Conservation (phyloP, 2,329 filamentous ascomycete species). For the Penicillium brevicompactum region DNA sequence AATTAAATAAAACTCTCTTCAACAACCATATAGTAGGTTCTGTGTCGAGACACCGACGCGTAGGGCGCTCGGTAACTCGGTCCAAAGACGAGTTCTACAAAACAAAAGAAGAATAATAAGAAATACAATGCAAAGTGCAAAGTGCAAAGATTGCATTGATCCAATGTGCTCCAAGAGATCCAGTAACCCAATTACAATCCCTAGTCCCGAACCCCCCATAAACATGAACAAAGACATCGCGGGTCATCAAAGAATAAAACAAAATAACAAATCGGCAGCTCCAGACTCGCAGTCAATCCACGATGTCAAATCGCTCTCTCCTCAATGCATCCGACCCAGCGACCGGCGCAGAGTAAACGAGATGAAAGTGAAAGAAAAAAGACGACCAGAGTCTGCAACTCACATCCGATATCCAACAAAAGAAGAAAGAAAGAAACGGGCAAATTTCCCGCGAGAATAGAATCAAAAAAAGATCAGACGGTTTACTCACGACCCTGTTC, state of each 20-base stretch:
- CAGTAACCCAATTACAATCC: conserved; percentile 14
- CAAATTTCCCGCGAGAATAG: too few relatives aligned
- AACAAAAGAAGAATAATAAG: too few relatives aligned
- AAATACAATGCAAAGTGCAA: background rate
- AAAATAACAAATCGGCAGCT: conserved; percentile 8
- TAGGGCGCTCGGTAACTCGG: background rate
- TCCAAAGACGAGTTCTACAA: background rate
- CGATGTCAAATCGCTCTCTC: conserved; percentile 5
- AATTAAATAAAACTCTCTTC: too few relatives aligned
- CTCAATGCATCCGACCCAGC: conserved; percentile 12
- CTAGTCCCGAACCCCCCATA: conserved; percentile 19
- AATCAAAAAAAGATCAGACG: background rate
- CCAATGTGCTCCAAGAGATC: conserved; percentile 13
- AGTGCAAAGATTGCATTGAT: background rate
- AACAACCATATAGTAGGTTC: too few relatives aligned
- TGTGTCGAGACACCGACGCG: background rate
- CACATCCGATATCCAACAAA: background rate
- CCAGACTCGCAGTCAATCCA: background rate
- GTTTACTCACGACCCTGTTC: conserved; percentile 18
- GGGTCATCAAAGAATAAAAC: conserved; percentile 26
- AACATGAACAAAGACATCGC: conserved; percentile 24
- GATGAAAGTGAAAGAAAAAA: conserved; percentile 9
- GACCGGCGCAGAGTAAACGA: conserved; percentile 15
- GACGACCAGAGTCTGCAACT: background rate
- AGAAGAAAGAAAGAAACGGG: background rate